phyloP scores from a whole-genome alignment of 2,329 filamentous ascomycete genomes.

The Talaromyces sp. region DNA sequence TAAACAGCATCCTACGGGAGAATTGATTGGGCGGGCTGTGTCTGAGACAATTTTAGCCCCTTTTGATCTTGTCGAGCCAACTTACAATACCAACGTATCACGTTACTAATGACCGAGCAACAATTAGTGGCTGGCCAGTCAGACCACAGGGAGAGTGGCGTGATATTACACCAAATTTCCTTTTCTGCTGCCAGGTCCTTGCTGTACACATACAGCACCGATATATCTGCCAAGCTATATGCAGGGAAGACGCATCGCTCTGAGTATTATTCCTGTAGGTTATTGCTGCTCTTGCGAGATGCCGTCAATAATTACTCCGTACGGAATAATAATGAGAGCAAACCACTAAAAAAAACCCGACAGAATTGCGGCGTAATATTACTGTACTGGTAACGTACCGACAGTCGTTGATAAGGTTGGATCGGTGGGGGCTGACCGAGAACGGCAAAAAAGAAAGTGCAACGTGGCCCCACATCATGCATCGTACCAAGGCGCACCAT shows the following conservation, averaged over 20 bases:
- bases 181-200: background rate
- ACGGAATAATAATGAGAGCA: background rate
- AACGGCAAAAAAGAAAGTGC: background rate
- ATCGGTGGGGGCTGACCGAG: background rate
- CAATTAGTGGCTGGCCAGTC: background rate
- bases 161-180: background rate
- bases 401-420: background rate
- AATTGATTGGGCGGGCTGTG: background rate
- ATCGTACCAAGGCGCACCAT: background rate
- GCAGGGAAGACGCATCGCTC: background rate
- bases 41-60: background rate
- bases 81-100: background rate
- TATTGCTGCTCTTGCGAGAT: background rate
- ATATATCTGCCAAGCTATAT: background rate
- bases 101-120: background rate
- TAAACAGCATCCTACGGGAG: background rate
- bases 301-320: background rate
- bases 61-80: background rate
- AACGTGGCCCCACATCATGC: background rate
- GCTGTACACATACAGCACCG: background rate
- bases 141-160: background rate
- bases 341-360: background rate
- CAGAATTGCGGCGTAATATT: background rate
- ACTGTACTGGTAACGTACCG: background rate
- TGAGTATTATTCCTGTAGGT: background rate